phyloP scores from a whole-genome alignment of 495 filamentous ascomycete genomes.

The Amorphotheca resinae region DNA sequence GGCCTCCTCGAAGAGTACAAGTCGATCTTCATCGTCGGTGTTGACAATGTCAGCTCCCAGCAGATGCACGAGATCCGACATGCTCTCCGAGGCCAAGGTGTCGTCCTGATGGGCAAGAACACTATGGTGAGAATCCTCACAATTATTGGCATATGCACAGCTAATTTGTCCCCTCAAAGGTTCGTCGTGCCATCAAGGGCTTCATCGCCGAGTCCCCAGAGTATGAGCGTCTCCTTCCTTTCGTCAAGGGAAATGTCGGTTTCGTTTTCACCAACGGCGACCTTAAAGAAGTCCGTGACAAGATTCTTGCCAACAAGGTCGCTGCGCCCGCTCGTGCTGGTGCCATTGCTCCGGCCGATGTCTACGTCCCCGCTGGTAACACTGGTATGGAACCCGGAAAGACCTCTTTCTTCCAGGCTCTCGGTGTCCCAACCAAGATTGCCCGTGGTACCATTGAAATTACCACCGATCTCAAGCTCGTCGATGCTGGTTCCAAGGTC shows the following conservation, averaged over 20 bases:
- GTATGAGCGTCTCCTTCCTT: constrained; percentile 91
- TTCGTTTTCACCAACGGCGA: constrained; percentile 99
- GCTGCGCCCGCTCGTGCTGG: constrained; percentile 94
- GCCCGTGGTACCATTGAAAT: constrained; percentile 99
- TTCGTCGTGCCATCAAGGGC: constrained; percentile 94
- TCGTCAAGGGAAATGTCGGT: constrained; percentile 94
- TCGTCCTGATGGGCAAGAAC: constrained; percentile 99
- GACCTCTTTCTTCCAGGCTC: constrained; percentile 99
- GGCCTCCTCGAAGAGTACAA: constrained; percentile 79
- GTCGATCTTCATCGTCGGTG: constrained; percentile 91
- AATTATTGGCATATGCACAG: background rate
- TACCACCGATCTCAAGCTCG: constrained; percentile 92
- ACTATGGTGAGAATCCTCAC: constrained; percentile 61
- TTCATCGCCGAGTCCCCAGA: constrained; percentile 85
- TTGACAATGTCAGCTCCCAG: constrained; percentile 96
- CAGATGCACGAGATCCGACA: constrained; percentile 99
- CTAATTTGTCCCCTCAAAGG: constrained; percentile 32
- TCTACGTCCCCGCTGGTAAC: constrained; percentile 90
- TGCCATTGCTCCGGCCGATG: constrained; percentile 84
- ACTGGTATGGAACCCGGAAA: constrained; percentile 99
- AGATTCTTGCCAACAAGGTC: constrained; percentile 93
- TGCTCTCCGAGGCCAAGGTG: constrained; percentile 72
- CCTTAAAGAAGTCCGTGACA: constrained; percentile 79
- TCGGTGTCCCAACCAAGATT: constrained; percentile 99
- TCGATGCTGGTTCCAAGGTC: constrained; percentile 86